Evolutionary conservation across 2,329 filamentous ascomycete species (phyloP), one percentile per base, ranked within the genome.

Genomic region (Arthrobotrys conoides): DNA sequence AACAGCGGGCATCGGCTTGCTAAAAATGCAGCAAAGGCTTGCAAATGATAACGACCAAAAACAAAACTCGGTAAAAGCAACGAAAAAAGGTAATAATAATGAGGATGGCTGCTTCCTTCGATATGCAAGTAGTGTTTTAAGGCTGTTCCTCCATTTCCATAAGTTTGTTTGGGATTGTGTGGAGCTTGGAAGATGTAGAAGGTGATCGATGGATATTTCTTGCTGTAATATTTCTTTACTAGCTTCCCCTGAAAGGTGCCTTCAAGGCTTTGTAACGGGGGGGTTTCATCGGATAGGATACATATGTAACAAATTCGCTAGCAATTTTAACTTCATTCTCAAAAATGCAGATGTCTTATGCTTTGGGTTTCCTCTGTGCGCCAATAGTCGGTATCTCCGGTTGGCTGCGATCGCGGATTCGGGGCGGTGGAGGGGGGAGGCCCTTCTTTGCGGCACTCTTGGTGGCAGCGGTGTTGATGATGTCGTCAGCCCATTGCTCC

Each of bases 1-100:
- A 61, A 67, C 59, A 64, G 67, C 53, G 67, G 53, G 55, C 61
- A 71, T 68, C 67, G 36, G 67, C 73, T 77, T 77, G 73, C 73
- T 77, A 77, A 77, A 61, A 67, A 71, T 77, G 73, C 73, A 71
- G 67, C 51, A 71, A 77, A 71, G 65, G 48, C 57, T 61, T 59
- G 53, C 10, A 14, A 44, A 61, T 44, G 57, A 61, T 18, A 38
- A 59, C 22, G 20, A 44, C 57, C 18, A 27, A 12, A 22, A 33
- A 30, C 27, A 27, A 30, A 33, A 53, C 55, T 24, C 61, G 53
- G 53, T 27, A 71, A 61, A 46, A 70, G 70, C 10, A 14, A 57
- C 36, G 18, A 55, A 38, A 48, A 49, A 65, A 64, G 33, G 9
- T 33, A 49, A 57, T 44, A 24, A 64, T 41, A 49, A 30, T 27